Evolutionary conservation across 1,139 yeast genomes (phyloP).

Genomic region (Blastobotrys apis): DNA sequence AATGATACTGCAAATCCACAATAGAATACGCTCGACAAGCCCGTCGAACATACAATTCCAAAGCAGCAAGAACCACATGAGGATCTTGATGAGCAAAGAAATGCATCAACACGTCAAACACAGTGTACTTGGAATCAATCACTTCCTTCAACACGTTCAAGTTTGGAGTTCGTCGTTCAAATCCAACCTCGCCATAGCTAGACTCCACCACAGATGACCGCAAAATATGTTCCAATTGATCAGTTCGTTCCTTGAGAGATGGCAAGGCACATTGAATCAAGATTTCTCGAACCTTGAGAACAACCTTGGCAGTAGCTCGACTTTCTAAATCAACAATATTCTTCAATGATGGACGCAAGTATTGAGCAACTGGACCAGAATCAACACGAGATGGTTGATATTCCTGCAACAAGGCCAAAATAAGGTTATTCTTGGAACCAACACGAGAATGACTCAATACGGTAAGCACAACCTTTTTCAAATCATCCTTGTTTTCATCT

Average conservation of each 20-base stretch:
- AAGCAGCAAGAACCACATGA: conserved; percentile 91
- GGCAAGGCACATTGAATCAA: conserved; percentile 95
- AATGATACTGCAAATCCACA: conserved; percentile 65
- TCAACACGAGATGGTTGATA: conserved; percentile 57
- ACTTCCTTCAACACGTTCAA: conserved; percentile 79
- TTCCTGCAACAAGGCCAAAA: conserved; percentile 76
- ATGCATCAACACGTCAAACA: conserved; percentile 90
- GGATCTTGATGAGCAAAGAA: conserved; percentile 80
- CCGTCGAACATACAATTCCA: conserved; percentile 93
- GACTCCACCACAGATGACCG: conserved; percentile 88
- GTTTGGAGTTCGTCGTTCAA: conserved; percentile 76
- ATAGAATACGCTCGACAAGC: conserved; percentile 95
- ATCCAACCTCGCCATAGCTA: conserved; percentile 69
- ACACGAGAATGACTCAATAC: conserved; percentile 90
- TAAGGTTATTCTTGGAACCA: conserved; percentile 85
- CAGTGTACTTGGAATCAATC: conserved; percentile 92
- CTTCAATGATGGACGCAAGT: conserved; percentile 68
- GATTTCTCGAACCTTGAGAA: conserved; percentile 94
- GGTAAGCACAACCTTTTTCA: conserved; percentile 63
- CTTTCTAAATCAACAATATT: conserved; percentile 82
- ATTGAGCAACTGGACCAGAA: conserved; percentile 60
- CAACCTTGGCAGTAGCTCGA: conserved; percentile 87
- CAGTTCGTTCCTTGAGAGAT: conserved; percentile 91
- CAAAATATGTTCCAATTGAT: conserved; percentile 92
- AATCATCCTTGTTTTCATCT: conserved; percentile 77